phyloP scores from a whole-genome alignment of 2,329 filamentous ascomycete species.

The Apiospora saccharicola region DNA sequence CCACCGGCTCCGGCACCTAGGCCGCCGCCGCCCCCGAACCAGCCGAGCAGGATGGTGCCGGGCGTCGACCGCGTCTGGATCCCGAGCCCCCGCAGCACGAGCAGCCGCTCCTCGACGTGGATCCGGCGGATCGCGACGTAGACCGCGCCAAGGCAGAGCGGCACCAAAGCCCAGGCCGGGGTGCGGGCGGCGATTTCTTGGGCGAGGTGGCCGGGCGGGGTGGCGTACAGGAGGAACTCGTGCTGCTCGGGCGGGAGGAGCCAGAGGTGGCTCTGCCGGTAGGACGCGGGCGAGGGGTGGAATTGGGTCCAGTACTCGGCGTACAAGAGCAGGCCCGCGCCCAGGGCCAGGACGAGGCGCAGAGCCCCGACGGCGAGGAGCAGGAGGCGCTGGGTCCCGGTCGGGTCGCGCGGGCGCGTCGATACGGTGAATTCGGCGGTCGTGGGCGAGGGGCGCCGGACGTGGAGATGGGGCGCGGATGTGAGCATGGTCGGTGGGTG shows the following conservation, averaged over 20 bases:
- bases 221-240: conserved; percentile 29
- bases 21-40: conserved; percentile 38
- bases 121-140: conserved; percentile 56
- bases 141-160: conserved; percentile 46
- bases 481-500: conserved; percentile 62
- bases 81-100: conserved; percentile 87
- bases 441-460: conserved; percentile 78
- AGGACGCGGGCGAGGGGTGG: conserved; percentile 30
- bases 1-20: conserved; percentile 26
- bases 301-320: conserved; percentile 54
- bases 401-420: conserved; percentile 66
- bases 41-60: conserved; percentile 55
- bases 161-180: conserved; percentile 51
- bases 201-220: conserved; percentile 43
- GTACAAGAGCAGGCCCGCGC: conserved; percentile 57
- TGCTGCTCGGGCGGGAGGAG: conserved; percentile 30
- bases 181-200: conserved; percentile 42
- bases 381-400: conserved; percentile 55
- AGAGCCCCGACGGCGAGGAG: conserved; percentile 52
- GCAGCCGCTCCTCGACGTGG: conserved; percentile 78
- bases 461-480: conserved; percentile 65
- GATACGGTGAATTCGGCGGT: conserved; percentile 94
- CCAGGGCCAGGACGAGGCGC: conserved; percentile 51
- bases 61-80: conserved; percentile 85
- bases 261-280: conserved; percentile 31